phyloP scores from a whole-genome alignment of 1,139 yeast species.

The Candida albicans region DNA sequence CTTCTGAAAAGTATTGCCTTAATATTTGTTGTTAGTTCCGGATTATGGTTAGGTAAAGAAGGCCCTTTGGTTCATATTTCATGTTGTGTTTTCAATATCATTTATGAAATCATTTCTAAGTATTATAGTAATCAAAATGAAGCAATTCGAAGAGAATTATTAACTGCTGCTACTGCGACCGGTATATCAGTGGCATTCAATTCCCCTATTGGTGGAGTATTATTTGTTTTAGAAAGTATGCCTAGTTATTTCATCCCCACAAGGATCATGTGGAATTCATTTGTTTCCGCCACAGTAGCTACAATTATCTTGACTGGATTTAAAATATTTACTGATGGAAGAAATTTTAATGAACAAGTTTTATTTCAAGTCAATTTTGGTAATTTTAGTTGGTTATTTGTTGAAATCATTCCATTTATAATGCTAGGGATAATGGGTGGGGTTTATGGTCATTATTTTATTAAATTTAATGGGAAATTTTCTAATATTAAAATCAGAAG shows the following conservation, averaged over 20 bases:
- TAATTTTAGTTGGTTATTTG: slow-evolving; percentile 69
- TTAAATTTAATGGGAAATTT: slow-evolving; percentile 43
- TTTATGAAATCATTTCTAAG: slow-evolving; percentile 27
- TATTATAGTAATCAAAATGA: slow-evolving; percentile 43
- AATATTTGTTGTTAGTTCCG: slow-evolving; percentile 71
- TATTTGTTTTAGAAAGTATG: slow-evolving; percentile 77
- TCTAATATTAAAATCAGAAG: slow-evolving; percentile 21
- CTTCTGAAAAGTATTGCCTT: slow-evolving; percentile 54
- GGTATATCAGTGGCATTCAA: slow-evolving; percentile 79
- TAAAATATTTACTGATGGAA: slow-evolving; percentile 57
- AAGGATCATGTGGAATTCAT: slow-evolving; percentile 76
- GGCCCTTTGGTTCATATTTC: slow-evolving; percentile 92
- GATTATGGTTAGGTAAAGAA: slow-evolving; percentile 88
- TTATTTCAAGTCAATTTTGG: slow-evolving; percentile 64
- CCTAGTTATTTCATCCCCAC: slow-evolving; percentile 64
- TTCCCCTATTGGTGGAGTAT: slow-evolving; percentile 83
- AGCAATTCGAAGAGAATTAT: slow-evolving; percentile 59
- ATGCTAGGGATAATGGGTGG: slow-evolving; percentile 72
- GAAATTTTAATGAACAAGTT: slow-evolving; percentile 53
- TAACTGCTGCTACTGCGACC: slow-evolving; percentile 69
- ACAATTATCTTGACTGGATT: slow-evolving; percentile 62
- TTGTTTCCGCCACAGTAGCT: slow-evolving; percentile 73
- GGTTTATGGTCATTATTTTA: slow-evolving; percentile 57
- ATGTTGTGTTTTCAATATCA: slow-evolving; percentile 53
- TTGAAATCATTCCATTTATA: slow-evolving; percentile 70